phyloP scores from a whole-genome alignment of 371 early-diverging fungal species.

The Dichotomocladium elegans region DNA sequence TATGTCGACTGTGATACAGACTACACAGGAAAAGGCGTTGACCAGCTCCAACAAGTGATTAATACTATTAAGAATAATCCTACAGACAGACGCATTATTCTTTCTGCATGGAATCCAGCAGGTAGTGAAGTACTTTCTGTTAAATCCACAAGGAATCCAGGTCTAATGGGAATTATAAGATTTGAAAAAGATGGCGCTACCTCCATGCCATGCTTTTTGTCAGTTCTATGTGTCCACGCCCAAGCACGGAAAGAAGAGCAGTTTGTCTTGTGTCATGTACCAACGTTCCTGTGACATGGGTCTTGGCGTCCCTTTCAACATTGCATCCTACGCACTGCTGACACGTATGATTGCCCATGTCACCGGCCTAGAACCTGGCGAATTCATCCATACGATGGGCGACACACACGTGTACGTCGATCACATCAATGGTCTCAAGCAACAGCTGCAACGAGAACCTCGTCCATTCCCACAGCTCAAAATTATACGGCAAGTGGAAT shows the following conservation, averaged over 20 bases:
- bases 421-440: slow-evolving; percentile 87
- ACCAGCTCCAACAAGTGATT: slow-evolving; percentile 94
- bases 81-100: slow-evolving; percentile 89
- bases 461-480: slow-evolving; percentile 83
- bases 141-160: too few species aligned
- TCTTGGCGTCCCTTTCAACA: slow-evolving; percentile 99
- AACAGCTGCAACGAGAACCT: slow-evolving; percentile 85
- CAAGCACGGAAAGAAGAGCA: slow-evolving; percentile 33
- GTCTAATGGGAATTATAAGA: too few species aligned
- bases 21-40: slow-evolving; percentile 94
- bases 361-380: slow-evolving; percentile 83
- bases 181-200: slow-evolving; percentile 85
- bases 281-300: slow-evolving; percentile 99
- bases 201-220: slow-evolving; percentile 95
- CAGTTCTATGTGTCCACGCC: slow-evolving; percentile 88
- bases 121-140: slow-evolving; percentile 55
- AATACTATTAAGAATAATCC: slow-evolving; percentile 83
- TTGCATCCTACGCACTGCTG: slow-evolving; percentile 96
- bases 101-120: slow-evolving; percentile 99
- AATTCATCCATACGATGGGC: slow-evolving; percentile 95
- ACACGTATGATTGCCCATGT: slow-evolving; percentile 95
- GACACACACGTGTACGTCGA: slow-evolving; percentile 97
- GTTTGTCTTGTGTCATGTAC: slow-evolving; percentile 93
- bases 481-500: slow-evolving; percentile 58
- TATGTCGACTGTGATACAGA: slow-evolving; percentile 87